Evolutionary conservation across 1,139 yeast species (phyloP).

Genomic region (Yamadazyma diddensiae): DNA sequence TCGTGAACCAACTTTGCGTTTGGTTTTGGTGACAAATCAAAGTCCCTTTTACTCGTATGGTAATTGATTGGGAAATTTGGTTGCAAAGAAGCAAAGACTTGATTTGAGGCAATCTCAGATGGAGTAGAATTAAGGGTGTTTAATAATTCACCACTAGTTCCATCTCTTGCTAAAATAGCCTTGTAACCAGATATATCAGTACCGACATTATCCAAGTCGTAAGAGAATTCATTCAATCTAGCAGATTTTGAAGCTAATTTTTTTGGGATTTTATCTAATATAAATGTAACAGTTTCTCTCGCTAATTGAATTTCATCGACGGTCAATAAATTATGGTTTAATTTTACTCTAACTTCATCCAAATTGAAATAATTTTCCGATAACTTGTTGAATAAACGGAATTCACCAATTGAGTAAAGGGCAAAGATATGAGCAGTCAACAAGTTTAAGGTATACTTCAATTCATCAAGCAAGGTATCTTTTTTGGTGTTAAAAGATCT

Average conservation of each 20-base stretch:
- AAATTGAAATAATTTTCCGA: conserved; percentile 54
- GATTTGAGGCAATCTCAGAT: conserved; percentile 64
- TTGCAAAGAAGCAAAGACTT: conserved; percentile 67
- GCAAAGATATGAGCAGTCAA: conserved; percentile 65
- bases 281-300: conserved; percentile 56
- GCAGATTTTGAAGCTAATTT: conserved; percentile 51
- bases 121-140: conserved; percentile 43
- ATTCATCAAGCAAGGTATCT: conserved; percentile 49
- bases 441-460: conserved; percentile 53
- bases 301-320: conserved; percentile 54
- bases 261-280: conserved; percentile 67
- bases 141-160: conserved; percentile 60
- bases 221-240: conserved; percentile 35
- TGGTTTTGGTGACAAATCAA: conserved; percentile 41
- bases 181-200: conserved; percentile 77
- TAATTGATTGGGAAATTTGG: conserved; percentile 66
- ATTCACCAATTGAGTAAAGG: conserved; percentile 69
- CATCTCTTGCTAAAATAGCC: conserved; percentile 64
- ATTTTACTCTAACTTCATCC: conserved; percentile 60
- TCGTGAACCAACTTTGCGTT: conserved; percentile 47
- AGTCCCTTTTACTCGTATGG: conserved; percentile 29
- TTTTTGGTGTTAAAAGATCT: conserved; percentile 29
- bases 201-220: conserved; percentile 39
- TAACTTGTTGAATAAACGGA: conserved; percentile 55
- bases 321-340: conserved; percentile 58